These are phyloP conservation scores for Paragyromitra xinjiangensis DNA, from an alignment of 495 filamentous ascomycete species.

Conservation along the genomic window DNA sequence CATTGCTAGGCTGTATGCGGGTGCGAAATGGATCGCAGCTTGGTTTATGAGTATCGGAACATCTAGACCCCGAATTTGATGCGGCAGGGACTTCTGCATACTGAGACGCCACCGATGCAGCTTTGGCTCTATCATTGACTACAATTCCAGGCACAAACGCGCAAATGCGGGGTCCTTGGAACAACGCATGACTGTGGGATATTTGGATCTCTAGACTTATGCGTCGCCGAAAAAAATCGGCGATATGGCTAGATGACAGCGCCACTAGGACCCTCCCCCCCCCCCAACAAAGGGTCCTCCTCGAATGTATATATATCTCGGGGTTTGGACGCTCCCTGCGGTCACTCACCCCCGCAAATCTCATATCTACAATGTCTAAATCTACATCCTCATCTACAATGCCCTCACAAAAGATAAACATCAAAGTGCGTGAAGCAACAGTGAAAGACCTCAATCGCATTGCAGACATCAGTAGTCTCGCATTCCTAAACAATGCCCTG, in stretches of 20 bases:
- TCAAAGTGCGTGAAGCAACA: conserved; percentile 47
- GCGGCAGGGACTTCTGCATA: conserved; percentile 38
- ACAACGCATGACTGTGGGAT: conserved; percentile 48
- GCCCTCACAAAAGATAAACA: conserved; percentile 45
- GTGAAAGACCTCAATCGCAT: conserved; percentile 45
- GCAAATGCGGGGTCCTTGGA: conserved; percentile 47
- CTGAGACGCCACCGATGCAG: conserved; percentile 24
- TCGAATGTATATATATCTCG: conserved; percentile 45
- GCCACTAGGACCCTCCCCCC: conserved; percentile 34
- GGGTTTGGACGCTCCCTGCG: conserved; percentile 34
- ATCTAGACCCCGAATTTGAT: conserved; percentile 40
- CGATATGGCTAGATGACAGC: conserved; percentile 48
- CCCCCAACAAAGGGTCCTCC: conserved; percentile 1
- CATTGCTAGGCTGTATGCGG: conserved; percentile 30
- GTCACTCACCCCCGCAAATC: conserved; percentile 37
- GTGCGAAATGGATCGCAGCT: conserved; percentile 39
- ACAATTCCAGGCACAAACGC: conserved; percentile 45
- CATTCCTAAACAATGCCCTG: conserved; percentile 46
- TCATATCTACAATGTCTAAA: conserved; percentile 19
- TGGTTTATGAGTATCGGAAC: conserved; percentile 45
- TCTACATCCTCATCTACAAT: conserved; percentile 28
- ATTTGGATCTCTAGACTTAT: conserved; percentile 39
- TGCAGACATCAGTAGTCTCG: conserved; percentile 46
- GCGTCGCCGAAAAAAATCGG: conserved; percentile 41
- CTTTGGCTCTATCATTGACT: conserved; percentile 45